Conservation (phyloP, 108 stramenopile genomes). For the Schizochytrium sp. region DNA sequence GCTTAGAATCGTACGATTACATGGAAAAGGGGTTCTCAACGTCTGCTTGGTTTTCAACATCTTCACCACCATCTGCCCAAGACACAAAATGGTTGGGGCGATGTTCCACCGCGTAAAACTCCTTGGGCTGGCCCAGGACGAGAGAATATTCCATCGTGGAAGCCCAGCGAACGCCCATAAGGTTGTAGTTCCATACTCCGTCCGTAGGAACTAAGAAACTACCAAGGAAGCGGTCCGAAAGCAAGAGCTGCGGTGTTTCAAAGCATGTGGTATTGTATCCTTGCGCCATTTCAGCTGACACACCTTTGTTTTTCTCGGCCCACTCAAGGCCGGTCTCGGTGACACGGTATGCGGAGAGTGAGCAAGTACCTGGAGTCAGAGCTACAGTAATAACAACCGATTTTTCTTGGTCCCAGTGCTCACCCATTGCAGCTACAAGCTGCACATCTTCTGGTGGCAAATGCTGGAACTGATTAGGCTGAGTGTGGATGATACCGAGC, state of each 20-base stretch:
- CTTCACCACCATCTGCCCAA: not conserved
- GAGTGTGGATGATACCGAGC: constrained; percentile 98
- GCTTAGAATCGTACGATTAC: not conserved
- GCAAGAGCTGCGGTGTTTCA: constrained; percentile 97
- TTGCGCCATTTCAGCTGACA: constrained; percentile 86
- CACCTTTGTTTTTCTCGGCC: constrained; percentile 92
- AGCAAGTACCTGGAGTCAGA: constrained; percentile 98
- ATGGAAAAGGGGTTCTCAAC: not conserved
- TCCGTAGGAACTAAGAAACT: constrained; percentile 96
- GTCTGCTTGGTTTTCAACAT: not conserved
- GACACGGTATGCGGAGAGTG: constrained; percentile 94
- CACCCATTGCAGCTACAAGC: constrained; percentile 86
- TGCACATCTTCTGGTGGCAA: constrained; percentile 93
- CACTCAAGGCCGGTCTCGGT: constrained; percentile 92
- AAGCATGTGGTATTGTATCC: constrained; percentile 90
- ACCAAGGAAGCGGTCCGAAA: constrained; percentile 96
- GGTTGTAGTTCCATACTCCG: constrained; percentile 98
- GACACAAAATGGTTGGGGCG: constrained; percentile 97
- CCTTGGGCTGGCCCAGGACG: constrained; percentile 83
- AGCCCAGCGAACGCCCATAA: constrained; percentile 96
- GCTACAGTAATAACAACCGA: constrained; percentile 94
- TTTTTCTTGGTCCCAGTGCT: constrained; percentile 90
- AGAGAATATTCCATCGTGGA: constrained; percentile 90
- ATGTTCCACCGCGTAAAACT: constrained; percentile 95
- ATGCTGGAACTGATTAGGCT: constrained; percentile 96